phyloP scores from a whole-genome alignment of 2,329 filamentous ascomycete genomes.

The Penicillium concentricum region DNA sequence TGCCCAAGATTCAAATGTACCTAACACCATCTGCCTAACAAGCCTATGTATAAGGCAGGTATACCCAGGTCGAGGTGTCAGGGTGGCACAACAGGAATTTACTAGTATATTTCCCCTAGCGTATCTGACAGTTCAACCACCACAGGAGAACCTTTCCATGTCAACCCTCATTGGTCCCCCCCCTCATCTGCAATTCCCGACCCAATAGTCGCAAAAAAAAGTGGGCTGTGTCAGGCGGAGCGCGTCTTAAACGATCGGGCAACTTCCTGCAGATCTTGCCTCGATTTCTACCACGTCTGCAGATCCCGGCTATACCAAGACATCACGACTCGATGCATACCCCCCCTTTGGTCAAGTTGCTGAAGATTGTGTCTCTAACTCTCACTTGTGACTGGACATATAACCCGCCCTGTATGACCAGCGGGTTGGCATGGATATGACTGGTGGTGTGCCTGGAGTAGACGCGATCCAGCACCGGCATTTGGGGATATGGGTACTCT shows the following conservation, averaged over 20 bases:
- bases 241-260: slow-evolving; percentile 45
- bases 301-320: slow-evolving; percentile 69
- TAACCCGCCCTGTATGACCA: background rate
- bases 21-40: background rate
- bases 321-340: background rate
- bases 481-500: background rate
- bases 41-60: slow-evolving; percentile 1
- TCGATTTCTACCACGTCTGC: slow-evolving; percentile 71
- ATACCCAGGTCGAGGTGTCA: slow-evolving; percentile 4
- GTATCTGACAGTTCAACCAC: slow-evolving; percentile 3
- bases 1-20: background rate
- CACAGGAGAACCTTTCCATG: background rate
- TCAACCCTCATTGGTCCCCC: slow-evolving; percentile 19
- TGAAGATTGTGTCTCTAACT: background rate
- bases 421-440: background rate
- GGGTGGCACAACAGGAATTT: slow-evolving; percentile 12
- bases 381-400: background rate
- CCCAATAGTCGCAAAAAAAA: slow-evolving; percentile 60
- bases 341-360: background rate
- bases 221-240: slow-evolving; percentile 63
- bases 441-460: background rate
- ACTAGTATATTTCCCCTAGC: slow-evolving; percentile 11
- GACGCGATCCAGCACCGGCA: background rate
- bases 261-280: slow-evolving; percentile 69
- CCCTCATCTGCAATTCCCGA: slow-evolving; percentile 57